phyloP scores from a whole-genome alignment of 768 basidiomycete species.

The Russula abietina region DNA sequence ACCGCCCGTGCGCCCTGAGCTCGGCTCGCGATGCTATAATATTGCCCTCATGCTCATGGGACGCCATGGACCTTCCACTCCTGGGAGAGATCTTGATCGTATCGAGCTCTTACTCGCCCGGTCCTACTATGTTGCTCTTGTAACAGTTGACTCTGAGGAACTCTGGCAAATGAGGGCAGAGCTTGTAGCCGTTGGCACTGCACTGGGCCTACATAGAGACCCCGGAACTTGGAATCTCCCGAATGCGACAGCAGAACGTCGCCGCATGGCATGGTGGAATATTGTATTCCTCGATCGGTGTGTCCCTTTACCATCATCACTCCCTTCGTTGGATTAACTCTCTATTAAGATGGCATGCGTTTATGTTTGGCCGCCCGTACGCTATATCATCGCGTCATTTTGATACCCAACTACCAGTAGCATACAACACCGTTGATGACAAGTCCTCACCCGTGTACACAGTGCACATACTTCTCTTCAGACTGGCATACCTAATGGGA shows the following conservation, averaged over 20 bases:
- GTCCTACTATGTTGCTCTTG: conserved; percentile 64
- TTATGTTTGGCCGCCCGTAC: conserved; percentile 77
- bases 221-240: conserved; percentile 74
- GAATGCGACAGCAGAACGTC: conserved; percentile 62
- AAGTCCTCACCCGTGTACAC: conserved; percentile 60
- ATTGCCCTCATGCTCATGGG: conserved; percentile 60
- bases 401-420: conserved; percentile 70
- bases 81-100: conserved; percentile 65
- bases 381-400: conserved; percentile 76
- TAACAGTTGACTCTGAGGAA: conserved; percentile 73
- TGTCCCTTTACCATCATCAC: conserved; percentile 26
- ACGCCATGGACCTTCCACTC: conserved; percentile 45
- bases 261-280: conserved; percentile 91
- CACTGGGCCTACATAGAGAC: conserved; percentile 82
- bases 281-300: conserved; percentile 74
- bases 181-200: conserved; percentile 65
- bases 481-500: conserved; percentile 70
- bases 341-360: conserved; percentile 69
- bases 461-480: conserved; percentile 71
- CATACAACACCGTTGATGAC: conserved; percentile 58
- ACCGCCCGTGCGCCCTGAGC: conserved; percentile 21
- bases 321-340: conserved; percentile 16
- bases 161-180: conserved; percentile 74
- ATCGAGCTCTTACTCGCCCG: conserved; percentile 69
- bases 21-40: conserved; percentile 63